These are phyloP conservation scores for Cryptosporidium muris DNA, from an alignment of 169 alveolate species.

Conservation along the genomic window DNA sequence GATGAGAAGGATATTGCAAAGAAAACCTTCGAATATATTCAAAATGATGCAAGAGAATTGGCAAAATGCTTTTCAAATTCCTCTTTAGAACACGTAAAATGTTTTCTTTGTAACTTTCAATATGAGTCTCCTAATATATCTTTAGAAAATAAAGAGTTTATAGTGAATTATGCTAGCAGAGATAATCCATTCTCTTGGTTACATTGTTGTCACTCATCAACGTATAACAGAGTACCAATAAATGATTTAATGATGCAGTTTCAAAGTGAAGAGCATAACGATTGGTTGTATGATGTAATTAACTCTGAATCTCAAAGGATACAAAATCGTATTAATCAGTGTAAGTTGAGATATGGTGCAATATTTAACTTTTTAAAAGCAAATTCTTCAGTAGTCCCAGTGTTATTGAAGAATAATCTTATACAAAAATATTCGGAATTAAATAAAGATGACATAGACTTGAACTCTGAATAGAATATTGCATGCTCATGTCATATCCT, in stretches of 20 bases:
- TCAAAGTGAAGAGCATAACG: slow-evolving; percentile 21
- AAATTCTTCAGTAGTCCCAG: slow-evolving; percentile 64
- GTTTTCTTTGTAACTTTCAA: slow-evolving; percentile 25
- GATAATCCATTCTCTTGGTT: slow-evolving; percentile 62
- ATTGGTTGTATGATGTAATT: slow-evolving; percentile 46
- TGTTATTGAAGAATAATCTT: slow-evolving; percentile 6
- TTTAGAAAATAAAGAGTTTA: slow-evolving; percentile 50
- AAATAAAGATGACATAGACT: background rate
- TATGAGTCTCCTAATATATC: slow-evolving; percentile 45
- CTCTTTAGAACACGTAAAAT: slow-evolving; percentile 28
- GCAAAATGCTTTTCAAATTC: slow-evolving; percentile 31
- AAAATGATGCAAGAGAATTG: slow-evolving; percentile 24
- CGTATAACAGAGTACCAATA: slow-evolving; percentile 8
- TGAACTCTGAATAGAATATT: background rate
- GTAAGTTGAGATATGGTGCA: slow-evolving; percentile 64
- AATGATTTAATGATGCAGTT: slow-evolving; percentile 50
- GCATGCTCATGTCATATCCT: background rate
- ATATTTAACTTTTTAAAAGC: slow-evolving; percentile 37
- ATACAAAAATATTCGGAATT: background rate
- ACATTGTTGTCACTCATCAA: background rate
- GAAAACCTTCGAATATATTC: slow-evolving; percentile 22
- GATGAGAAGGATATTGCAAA: slow-evolving; percentile 38
- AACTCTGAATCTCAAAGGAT: slow-evolving; percentile 58
- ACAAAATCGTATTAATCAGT: slow-evolving; percentile 27
- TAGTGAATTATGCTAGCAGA: slow-evolving; percentile 27